phyloP scores from a whole-genome alignment of 306 rosid genomes.

The Medicago ruthenica region DNA sequence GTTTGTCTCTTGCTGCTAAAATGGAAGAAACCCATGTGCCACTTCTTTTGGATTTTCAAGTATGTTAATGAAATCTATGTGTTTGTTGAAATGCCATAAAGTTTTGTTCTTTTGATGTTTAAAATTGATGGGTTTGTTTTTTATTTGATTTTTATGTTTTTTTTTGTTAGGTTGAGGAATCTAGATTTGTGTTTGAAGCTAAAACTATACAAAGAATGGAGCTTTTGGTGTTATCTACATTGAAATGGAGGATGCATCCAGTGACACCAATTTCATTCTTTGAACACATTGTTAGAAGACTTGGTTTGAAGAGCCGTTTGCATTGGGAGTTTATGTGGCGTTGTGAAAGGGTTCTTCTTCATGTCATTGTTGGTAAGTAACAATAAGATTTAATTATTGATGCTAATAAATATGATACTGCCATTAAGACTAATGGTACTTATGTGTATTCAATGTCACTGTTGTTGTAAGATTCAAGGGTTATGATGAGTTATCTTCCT shows the following conservation, averaged over 20 bases:
- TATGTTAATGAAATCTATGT: constrained; percentile 57
- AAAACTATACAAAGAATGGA: constrained; percentile 95
- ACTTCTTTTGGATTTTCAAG: constrained; percentile 83
- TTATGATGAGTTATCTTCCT: constrained; percentile 68
- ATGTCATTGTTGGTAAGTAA: constrained; percentile 64
- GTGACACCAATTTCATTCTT: constrained; percentile 91
- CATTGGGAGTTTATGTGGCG: constrained; percentile 82
- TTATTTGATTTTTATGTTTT: not conserved
- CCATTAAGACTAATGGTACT: constrained; percentile 14
- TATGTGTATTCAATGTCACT: constrained; percentile 7
- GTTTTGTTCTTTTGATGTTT: not conserved
- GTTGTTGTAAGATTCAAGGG: constrained; percentile 64
- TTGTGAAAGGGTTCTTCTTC: constrained; percentile 77
- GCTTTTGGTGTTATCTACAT: constrained; percentile 84
- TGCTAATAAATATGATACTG: constrained; percentile 16
- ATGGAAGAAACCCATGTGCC: constrained; percentile 89
- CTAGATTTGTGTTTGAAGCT: constrained; percentile 78
- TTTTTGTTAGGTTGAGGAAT: constrained; percentile 67
- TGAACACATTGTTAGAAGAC: constrained; percentile 78
- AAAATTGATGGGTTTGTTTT: constrained; percentile 8
- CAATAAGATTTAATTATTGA: not conserved
- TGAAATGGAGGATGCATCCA: constrained; percentile 91
- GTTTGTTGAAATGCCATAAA: constrained; percentile 55
- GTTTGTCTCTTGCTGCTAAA: constrained; percentile 88
- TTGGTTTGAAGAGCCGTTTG: constrained; percentile 69